Base-by-base conservation (phyloP, 371 early-diverging fungal species). In the Caulochytrium protostelioides region DNA sequence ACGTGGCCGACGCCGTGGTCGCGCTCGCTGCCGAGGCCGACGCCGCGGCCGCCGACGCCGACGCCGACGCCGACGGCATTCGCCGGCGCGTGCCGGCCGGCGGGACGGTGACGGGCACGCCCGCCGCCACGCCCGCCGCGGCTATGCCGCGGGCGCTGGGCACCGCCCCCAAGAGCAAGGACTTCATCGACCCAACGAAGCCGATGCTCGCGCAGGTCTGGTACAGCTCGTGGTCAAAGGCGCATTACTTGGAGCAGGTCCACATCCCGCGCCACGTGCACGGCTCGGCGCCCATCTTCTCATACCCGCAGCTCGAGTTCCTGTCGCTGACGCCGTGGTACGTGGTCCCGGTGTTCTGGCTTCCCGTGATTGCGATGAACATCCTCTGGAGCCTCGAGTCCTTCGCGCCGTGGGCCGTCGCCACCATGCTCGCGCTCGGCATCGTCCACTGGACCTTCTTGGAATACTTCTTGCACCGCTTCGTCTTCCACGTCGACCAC, bases 251-350 rank as follows among this genome's bases (percentile, higher is more conserved):
- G 32, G 58, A 77, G 34, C 18, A 46, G 40, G 80, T 91, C 14
- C 92, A 91, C 50, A 75, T 73, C 27, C 86, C 92, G 8, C 75
- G 81, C 19, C 78, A 86, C 44, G 39, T 74, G 33, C 62, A 72
- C 18, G 47, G 63, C 14, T 74, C 89, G 9, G 83, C 89, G 1
- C 65, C 69, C 23, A 63, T 86, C 38, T 91, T 91, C 52, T 73
- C 65, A 13, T 60, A 62, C 22, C 38, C 49, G 22, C 46, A 65
- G 35, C 59, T 89, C 17, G 92, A 91, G 44, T 42, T 71, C 27
- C 60, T 90, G 14, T 72, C 83, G 15, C 65, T 69, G 33, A 90
- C 90, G 5, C 82, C 83, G 7, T 91, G 92, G 92, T 89, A 62
- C 46, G 65, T 81, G 10, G 71, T 91, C n/a, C 90, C 90, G 5